Evolutionary conservation across 768 basidiomycete genomes (phyloP).

Genomic region (Kwoniella bestiolae): DNA sequence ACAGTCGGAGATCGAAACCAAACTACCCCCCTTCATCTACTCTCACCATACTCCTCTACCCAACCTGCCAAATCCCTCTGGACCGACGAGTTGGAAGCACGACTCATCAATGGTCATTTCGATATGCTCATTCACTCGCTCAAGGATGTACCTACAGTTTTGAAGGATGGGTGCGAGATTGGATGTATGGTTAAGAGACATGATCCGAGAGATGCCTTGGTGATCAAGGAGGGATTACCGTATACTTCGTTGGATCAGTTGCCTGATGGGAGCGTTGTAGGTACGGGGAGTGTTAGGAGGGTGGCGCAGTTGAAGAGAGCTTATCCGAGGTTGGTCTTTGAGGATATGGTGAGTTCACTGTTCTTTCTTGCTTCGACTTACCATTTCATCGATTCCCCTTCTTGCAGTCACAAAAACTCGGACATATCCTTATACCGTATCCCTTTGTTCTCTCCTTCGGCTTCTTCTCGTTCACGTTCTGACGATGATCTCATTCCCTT

Average conservation of each 20-base stretch:
- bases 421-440: too few species aligned
- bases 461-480: neutral
- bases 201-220: slow-evolving; percentile 84
- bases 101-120: slow-evolving; percentile 70
- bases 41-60: slow-evolving; percentile 62
- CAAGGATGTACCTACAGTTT: slow-evolving; percentile 89
- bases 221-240: slow-evolving; percentile 73
- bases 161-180: slow-evolving; percentile 82
- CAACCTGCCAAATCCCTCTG: slow-evolving; percentile 66
- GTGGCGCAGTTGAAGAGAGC: slow-evolving; percentile 84
- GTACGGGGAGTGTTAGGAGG: slow-evolving; percentile 89
- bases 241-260: slow-evolving; percentile 80
- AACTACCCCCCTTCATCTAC: slow-evolving; percentile 77
- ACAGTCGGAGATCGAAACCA: slow-evolving; percentile 88
- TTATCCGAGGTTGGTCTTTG: slow-evolving; percentile 76
- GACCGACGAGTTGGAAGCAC: slow-evolving; percentile 95
- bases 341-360: slow-evolving; percentile 76
- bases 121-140: slow-evolving; percentile 92
- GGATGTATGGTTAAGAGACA: slow-evolving; percentile 84
- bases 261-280: slow-evolving; percentile 86
- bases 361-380: neutral
- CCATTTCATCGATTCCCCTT: neutral
- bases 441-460: neutral
- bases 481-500: neutral
- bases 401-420: slow-evolving; percentile 1